Conservation (phyloP, 805 yeast genomes). For the Wickerhamomyces strasburgensis region DNA sequence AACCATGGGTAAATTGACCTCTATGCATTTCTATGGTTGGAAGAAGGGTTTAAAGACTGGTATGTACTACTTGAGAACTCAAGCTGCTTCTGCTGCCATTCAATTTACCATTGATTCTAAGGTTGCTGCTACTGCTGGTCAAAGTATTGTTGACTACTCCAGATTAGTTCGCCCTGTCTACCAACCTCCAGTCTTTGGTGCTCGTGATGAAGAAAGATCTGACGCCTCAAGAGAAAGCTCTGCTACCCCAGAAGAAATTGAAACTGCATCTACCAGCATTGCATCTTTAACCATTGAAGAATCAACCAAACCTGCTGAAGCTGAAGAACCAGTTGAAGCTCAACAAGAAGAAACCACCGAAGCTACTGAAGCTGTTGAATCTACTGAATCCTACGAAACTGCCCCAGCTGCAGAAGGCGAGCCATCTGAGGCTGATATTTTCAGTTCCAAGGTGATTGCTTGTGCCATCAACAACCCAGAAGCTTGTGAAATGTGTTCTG, state of each 20-base stretch:
- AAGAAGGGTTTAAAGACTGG: constrained; percentile 95
- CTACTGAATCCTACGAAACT: constrained; percentile 25
- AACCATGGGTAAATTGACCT: constrained; percentile 90
- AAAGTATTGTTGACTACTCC: constrained; percentile 28
- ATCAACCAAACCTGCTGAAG: constrained; percentile 28
- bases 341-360: constrained; percentile 15
- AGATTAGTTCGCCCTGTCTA: constrained; percentile 36
- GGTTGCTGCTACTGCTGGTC: constrained; percentile 94
- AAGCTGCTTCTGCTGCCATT: constrained; percentile 94
- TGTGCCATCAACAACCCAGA: constrained; percentile 97
- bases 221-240: constrained; percentile 22
- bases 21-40: constrained; percentile 98
- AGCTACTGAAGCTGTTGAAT: constrained; percentile 26
- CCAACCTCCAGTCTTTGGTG: constrained; percentile 21
- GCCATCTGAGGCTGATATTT: constrained; percentile 69
- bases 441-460: constrained; percentile 88
- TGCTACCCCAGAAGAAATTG: constrained; percentile 30
- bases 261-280: constrained; percentile 30
- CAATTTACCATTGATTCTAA: constrained; percentile 84
- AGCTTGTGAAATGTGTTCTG: constrained; percentile 98
- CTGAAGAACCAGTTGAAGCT: constrained; percentile 21
- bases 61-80: constrained; percentile 92
- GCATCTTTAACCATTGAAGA: constrained; percentile 39
- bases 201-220: constrained; percentile 14
- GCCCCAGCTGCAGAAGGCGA: constrained; percentile 28